Base-by-base conservation (phyloP, 2,329 filamentous ascomycete species). In the Plenodomus biglobosus region DNA sequence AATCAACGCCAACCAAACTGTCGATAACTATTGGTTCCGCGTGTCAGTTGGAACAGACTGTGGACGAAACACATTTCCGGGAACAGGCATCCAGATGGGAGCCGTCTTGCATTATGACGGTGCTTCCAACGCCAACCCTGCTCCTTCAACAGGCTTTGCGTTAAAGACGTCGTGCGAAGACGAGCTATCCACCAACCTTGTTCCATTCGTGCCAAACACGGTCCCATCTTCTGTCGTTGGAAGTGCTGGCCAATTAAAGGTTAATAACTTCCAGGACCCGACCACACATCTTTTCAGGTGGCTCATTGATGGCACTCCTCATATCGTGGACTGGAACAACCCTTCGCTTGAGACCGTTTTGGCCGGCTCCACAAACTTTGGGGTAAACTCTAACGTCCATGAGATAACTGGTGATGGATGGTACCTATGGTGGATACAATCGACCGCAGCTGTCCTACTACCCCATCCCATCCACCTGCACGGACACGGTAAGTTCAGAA, bases 371-470 rank as follows among this genome's bases (percentile, higher is more conserved):
- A 53, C 46, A 8, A 40, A 56, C 43, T 68, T 65, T 20, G 55
- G 57, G 18, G 44, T 52, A 2, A 64, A 64, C 32, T 51, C 56
- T 7, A 72, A 71, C 32, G 54, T 72, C 21, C 58, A 63, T 35
- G 58, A 60, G 34, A 65, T 70, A 57, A 42, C 53, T 0, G 58
- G 50, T 11, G 52, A 50, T 15, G 56, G 55, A 11, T 78, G 75
- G 77, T 76, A 75, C 22, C 74, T 76, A 51, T 79, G 75, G 76
- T 72, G 75, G 50, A 75, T 80, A 40, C 75, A 79, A 46, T 64
- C 66, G 3, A 69, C 64, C 4, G 52, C 70, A 45, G 18, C 55
- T 19, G 45, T 72, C 19, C 52, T 62, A 2, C 49, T 76, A 1
- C 72, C 76, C 4, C 70, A 71, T 46, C 72, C 72, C 2, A 73